phyloP scores from a whole-genome alignment of 805 yeast species.

The Jamesozyma lodderae region DNA sequence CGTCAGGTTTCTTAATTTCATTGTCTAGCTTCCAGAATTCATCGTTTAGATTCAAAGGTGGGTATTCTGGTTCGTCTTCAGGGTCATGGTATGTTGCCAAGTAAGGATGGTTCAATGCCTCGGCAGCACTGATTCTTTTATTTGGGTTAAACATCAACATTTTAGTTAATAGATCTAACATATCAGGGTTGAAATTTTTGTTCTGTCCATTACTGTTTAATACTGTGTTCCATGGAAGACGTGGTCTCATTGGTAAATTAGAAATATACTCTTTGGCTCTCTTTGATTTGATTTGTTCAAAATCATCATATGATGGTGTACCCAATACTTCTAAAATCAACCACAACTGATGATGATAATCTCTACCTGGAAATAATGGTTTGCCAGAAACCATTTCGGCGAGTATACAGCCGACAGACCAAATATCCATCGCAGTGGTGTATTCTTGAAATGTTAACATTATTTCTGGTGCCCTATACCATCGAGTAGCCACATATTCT shows the following conservation, averaged over 20 bases:
- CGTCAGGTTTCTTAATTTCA: constrained; percentile 33
- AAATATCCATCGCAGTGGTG: constrained; percentile 66
- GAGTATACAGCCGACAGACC: constrained; percentile 74
- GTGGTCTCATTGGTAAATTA: constrained; percentile 53
- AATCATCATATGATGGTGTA: constrained; percentile 65
- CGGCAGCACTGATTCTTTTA: constrained; percentile 63
- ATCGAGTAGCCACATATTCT: constrained; percentile 76
- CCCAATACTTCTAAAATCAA: constrained; percentile 63
- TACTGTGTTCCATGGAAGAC: constrained; percentile 36
- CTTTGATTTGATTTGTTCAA: constrained; percentile 60
- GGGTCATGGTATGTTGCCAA: constrained; percentile 59
- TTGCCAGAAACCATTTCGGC: constrained; percentile 56
- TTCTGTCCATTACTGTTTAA: constrained; percentile 11
- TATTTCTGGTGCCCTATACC: constrained; percentile 81
- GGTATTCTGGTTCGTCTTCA: constrained; percentile 53
- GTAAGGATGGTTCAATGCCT: constrained; percentile 70
- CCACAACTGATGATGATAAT: constrained; percentile 58
- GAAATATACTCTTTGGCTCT: constrained; percentile 72
- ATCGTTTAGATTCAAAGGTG: constrained; percentile 30
- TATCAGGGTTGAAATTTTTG: constrained; percentile 33
- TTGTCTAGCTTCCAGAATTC: constrained; percentile 36
- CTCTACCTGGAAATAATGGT: constrained; percentile 70
- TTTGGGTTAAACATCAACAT: constrained; percentile 65
- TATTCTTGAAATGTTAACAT: constrained; percentile 68
- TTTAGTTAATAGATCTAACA: constrained; percentile 57